Evolutionary conservation across 2,329 filamentous ascomycete species (phyloP).

Genomic region (Pseudofabraea citricarpa): DNA sequence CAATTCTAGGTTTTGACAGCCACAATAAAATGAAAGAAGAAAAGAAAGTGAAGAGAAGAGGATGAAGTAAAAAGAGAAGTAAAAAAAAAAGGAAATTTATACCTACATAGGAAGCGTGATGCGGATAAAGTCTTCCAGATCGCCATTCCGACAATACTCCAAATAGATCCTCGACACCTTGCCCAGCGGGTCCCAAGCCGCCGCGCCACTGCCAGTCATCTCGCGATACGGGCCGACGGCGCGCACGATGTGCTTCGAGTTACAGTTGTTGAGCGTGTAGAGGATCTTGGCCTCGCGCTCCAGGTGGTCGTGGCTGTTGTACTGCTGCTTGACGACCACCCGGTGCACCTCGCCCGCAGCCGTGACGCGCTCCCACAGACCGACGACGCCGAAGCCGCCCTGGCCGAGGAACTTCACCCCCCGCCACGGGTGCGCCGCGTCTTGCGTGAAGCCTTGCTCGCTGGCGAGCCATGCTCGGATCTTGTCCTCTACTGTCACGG

Average conservation of each 20-base stretch:
- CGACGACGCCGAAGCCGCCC: neutral
- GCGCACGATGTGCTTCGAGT: neutral
- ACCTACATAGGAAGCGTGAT: too few relatives aligned
- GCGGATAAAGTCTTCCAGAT: neutral
- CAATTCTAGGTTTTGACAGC: too few relatives aligned
- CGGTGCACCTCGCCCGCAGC: neutral
- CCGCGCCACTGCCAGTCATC: neutral
- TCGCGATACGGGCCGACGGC: neutral
- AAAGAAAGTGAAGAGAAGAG: too few relatives aligned
- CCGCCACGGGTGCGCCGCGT: too few relatives aligned
- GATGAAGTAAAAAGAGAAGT: too few relatives aligned
- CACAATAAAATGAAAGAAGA: too few relatives aligned
- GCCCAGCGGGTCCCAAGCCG: neutral
- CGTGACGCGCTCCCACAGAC: neutral
- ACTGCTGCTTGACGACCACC: conserved; percentile 1
- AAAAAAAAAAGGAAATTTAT: too few relatives aligned
- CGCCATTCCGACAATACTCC: conserved; percentile 2
- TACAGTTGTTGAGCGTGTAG: neutral
- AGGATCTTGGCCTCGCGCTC: neutral
- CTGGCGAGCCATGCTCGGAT: too few relatives aligned
- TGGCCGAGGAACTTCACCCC: conserved; percentile 1
- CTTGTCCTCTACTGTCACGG: too few relatives aligned
- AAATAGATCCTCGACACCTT: conserved; percentile 1
- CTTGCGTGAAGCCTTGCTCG: too few relatives aligned
- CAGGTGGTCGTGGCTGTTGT: neutral